These are phyloP conservation scores for Alternaria sp. DNA, from an alignment of 2,329 filamentous ascomycete species.

Conservation along the genomic window DNA sequence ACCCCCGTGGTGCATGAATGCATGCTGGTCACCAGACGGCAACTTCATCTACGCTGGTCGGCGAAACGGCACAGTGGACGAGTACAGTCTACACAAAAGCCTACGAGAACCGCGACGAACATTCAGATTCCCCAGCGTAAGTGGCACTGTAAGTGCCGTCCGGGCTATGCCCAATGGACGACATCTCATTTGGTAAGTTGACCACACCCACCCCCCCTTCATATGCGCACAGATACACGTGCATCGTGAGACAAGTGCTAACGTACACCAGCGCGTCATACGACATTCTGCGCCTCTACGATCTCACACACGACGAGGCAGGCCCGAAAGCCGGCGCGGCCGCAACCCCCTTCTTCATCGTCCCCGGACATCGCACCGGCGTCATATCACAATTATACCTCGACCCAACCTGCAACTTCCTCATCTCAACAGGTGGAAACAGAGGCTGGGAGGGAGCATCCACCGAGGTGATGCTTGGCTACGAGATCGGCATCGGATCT, in stretches of 20 bases:
- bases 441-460: constrained; percentile 91
- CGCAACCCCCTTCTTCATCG: constrained; percentile 88
- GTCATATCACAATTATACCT: constrained; percentile 88
- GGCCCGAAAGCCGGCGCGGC: constrained; percentile 73
- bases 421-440: constrained; percentile 92
- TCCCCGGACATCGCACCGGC: constrained; percentile 88
- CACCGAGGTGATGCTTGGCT: constrained; percentile 92
- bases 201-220: background rate
- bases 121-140: constrained; percentile 88
- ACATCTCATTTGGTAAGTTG: constrained; percentile 81
- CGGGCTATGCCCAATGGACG: constrained; percentile 91
- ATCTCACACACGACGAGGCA: constrained; percentile 70
- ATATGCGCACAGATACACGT: constrained; percentile 2
- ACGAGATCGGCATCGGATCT: constrained; percentile 75
- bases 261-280: constrained; percentile 74
- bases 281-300: constrained; percentile 93
- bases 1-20: constrained; percentile 97
- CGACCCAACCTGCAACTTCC: constrained; percentile 86
- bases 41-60: constrained; percentile 94
- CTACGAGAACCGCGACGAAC: constrained; percentile 78
- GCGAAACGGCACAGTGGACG: constrained; percentile 91
- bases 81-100: constrained; percentile 86
- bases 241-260: constrained; percentile 15
- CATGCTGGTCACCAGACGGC: constrained; percentile 94
- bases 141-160: constrained; percentile 87